Conservation (phyloP, 345 rosid species). For the Linum tenue region DNA sequence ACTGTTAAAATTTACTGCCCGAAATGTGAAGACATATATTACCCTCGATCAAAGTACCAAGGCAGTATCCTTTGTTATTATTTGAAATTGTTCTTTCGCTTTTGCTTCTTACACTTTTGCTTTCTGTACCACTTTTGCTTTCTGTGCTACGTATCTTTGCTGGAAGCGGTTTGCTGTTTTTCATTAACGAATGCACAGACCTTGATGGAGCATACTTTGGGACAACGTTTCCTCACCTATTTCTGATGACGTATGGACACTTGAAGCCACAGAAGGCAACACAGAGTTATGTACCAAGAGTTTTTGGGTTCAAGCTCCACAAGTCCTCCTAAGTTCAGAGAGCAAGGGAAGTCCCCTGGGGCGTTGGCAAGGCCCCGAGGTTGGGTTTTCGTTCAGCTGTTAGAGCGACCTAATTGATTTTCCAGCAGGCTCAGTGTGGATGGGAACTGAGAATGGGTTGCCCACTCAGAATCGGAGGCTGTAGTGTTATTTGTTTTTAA, state of each 20-base stretch:
- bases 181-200: slow-evolving; percentile 48
- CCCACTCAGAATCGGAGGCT: no score
- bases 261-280: slow-evolving; percentile 71
- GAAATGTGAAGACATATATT: slow-evolving; percentile 79
- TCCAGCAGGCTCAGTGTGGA: no score
- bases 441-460: no score
- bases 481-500: no score
- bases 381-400: no score
- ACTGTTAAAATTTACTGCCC: slow-evolving; percentile 35
- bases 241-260: slow-evolving; percentile 81
- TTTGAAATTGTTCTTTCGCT: neutral
- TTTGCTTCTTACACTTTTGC: neutral
- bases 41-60: slow-evolving; percentile 95
- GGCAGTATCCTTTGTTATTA: slow-evolving; percentile 62
- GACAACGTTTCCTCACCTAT: slow-evolving; percentile 50
- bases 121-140: neutral
- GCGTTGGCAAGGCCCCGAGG: no score
- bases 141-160: neutral
- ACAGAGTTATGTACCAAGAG: slow-evolving; percentile 37
- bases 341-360: no score
- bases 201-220: slow-evolving; percentile 56
- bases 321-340: slow-evolving; percentile 32
- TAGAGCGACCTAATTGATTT: no score
- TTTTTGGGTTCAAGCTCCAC: slow-evolving; percentile 56
- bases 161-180: neutral